These are phyloP conservation scores for Phytophthora citrophthora DNA, from an alignment of 352 stramenopile species.

Conservation along the genomic window DNA sequence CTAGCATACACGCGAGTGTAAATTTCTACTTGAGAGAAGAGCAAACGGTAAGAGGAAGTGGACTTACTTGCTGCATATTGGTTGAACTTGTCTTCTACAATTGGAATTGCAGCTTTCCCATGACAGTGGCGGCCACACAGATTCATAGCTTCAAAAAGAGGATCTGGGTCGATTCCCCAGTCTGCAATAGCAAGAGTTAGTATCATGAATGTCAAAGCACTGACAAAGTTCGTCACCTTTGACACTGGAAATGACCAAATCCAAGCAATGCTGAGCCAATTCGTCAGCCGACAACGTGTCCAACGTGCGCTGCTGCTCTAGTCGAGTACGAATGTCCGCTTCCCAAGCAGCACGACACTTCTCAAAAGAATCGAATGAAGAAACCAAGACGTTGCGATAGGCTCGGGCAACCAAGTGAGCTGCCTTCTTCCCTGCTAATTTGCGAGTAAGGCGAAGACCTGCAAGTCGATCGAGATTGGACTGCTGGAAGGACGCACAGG, in stretches of 20 bases:
- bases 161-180: slow-evolving; percentile 69
- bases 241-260: slow-evolving; percentile 58
- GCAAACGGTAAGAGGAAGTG: background rate
- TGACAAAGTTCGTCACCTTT: slow-evolving; percentile 41
- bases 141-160: slow-evolving; percentile 73
- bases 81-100: slow-evolving; percentile 63
- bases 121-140: slow-evolving; percentile 59
- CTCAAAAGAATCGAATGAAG: slow-evolving; percentile 51
- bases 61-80: slow-evolving; percentile 45
- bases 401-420: slow-evolving; percentile 57
- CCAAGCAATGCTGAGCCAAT: slow-evolving; percentile 56
- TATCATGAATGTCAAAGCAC: slow-evolving; percentile 2
- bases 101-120: slow-evolving; percentile 43
- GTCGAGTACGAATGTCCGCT: slow-evolving; percentile 32
- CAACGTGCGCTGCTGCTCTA: slow-evolving; percentile 26
- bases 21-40: background rate
- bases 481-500: slow-evolving; percentile 52
- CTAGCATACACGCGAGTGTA: slow-evolving; percentile 15
- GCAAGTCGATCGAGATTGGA: slow-evolving; percentile 61
- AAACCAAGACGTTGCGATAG: slow-evolving; percentile 43
- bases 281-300: slow-evolving; percentile 47
- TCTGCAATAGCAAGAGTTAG: slow-evolving; percentile 38
- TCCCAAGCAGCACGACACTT: slow-evolving; percentile 60
- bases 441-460: slow-evolving; percentile 41
- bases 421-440: slow-evolving; percentile 43